Conservation (phyloP, 1,139 yeast species). For the Pichia sp. region DNA sequence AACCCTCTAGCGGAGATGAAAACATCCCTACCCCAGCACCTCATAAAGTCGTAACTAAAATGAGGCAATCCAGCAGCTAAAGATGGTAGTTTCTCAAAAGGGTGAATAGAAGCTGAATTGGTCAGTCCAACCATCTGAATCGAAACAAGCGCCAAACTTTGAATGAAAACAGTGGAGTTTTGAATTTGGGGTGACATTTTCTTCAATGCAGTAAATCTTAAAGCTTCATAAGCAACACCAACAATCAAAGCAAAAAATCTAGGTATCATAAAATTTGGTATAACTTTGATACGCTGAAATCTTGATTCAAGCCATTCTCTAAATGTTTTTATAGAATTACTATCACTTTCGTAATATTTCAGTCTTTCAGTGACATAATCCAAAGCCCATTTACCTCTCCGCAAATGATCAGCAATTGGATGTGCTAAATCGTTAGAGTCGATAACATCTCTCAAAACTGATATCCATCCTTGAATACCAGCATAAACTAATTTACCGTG, state of each 20-base stretch:
- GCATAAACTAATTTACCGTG: constrained; percentile 74
- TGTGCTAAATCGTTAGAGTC: constrained; percentile 73
- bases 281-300: constrained; percentile 52
- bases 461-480: constrained; percentile 90
- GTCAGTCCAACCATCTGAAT: constrained; percentile 79
- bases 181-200: constrained; percentile 50
- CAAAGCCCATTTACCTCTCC: constrained; percentile 85
- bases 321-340: constrained; percentile 32
- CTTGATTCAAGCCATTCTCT: constrained; percentile 65
- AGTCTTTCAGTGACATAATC: constrained; percentile 67
- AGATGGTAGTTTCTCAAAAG: constrained; percentile 56
- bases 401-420: constrained; percentile 70
- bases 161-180: constrained; percentile 64
- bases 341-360: constrained; percentile 38
- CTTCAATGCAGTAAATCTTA: constrained; percentile 58
- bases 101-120: constrained; percentile 69
- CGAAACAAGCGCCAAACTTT: constrained; percentile 72
- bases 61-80: constrained; percentile 97
- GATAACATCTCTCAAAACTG: constrained; percentile 57
- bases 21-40: constrained; percentile 98
- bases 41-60: constrained; percentile 82
- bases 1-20: constrained; percentile 83
- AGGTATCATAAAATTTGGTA: constrained; percentile 79
- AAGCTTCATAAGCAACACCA: constrained; percentile 77
- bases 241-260: constrained; percentile 76